Base-by-base conservation (phyloP, 805 yeast species). In the Candida peoriensis region DNA sequence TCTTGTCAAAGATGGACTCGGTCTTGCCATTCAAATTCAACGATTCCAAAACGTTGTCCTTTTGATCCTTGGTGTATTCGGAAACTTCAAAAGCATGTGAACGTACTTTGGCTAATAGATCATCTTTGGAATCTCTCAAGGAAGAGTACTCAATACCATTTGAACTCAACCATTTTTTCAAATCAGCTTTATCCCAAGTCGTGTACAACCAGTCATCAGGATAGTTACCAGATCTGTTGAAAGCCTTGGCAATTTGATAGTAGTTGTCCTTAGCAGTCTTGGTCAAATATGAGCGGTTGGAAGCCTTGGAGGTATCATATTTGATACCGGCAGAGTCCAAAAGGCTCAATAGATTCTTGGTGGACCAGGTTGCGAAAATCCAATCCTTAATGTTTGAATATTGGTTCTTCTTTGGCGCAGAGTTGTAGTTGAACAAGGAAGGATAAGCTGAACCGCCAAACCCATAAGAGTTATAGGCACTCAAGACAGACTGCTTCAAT, bases 141-240 rank as follows among this genome's bases (percentile, higher is more conserved):
- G 62, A 56, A 31, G 56, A 50, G 38, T 57, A 55, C 14, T 55
- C 56, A 30, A 73, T 50, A 13, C 69, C 71, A 42, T 68, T 58
- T 25, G 68, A 60, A 23, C 60, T 48, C 38, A 81, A 59, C 75
- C 81, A 75, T 12, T 54, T 46, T 41, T 61, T 58, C 38, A 81
- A 54, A 32, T 72, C 74, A 8, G 66, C 66, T 8, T 55, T 50
- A 16, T 68, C 58, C 86, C 86, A 79, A 21, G 62, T 45, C 9
- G 68, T 61, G 50, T 76, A 78, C 37, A 74, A 57, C 70, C 72
- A 68, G 22, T 63, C 63, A 15, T 78, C 75, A 6, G 75, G 68
- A 37, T 73, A 73, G 26, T 54, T 52, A 6, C 75, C 74, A 15
- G 70, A 60, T 8, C 52, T 54, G 4, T 66, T 59, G 31, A 56